These are phyloP conservation scores for Phlegmacium glaucopus DNA, from an alignment of 768 basidiomycete species.

Conservation along the genomic window DNA sequence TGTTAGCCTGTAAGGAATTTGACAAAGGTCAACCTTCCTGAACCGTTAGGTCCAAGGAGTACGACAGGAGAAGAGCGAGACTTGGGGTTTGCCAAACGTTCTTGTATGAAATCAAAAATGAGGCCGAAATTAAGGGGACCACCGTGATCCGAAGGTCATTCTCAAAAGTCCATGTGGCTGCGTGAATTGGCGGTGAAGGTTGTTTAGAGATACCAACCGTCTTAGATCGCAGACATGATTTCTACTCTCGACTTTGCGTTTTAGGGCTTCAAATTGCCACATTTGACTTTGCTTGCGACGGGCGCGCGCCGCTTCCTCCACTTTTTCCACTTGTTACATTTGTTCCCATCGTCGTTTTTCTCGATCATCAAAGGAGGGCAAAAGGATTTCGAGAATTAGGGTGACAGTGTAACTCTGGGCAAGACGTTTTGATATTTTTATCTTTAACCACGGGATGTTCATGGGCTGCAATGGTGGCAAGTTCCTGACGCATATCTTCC, in stretches of 20 bases:
- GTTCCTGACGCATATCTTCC: constrained; percentile 83
- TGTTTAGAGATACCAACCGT: constrained; percentile 73
- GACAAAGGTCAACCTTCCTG: constrained; percentile 96
- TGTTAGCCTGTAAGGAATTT: constrained; percentile 96
- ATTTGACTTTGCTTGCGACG: constrained; percentile 29
- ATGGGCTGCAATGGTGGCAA: constrained; percentile 80
- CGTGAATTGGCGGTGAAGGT: constrained; percentile 56
- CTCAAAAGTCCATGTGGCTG: constrained; percentile 26
- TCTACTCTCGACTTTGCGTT: constrained; percentile 36
- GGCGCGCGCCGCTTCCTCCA: constrained; percentile 38
- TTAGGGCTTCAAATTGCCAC: constrained; percentile 30
- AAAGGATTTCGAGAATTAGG: constrained; percentile 73
- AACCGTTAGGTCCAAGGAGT: constrained; percentile 97
- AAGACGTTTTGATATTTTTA: constrained; percentile 57
- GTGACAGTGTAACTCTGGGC: constrained; percentile 84
- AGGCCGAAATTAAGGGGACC: too few species aligned
- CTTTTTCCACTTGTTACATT: constrained; percentile 42
- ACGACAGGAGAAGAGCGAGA: constrained; percentile 99
- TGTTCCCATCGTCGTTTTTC: constrained; percentile 69
- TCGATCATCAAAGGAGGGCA: constrained; percentile 66
- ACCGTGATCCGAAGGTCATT: too few species aligned
- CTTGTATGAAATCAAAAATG: too few species aligned
- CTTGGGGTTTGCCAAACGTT: too few species aligned
- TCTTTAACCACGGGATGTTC: constrained; percentile 67
- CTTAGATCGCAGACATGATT: constrained; percentile 53